Base-by-base conservation (phyloP, 306 rosid genomes). In the Citrullus mucosospermus region DNA sequence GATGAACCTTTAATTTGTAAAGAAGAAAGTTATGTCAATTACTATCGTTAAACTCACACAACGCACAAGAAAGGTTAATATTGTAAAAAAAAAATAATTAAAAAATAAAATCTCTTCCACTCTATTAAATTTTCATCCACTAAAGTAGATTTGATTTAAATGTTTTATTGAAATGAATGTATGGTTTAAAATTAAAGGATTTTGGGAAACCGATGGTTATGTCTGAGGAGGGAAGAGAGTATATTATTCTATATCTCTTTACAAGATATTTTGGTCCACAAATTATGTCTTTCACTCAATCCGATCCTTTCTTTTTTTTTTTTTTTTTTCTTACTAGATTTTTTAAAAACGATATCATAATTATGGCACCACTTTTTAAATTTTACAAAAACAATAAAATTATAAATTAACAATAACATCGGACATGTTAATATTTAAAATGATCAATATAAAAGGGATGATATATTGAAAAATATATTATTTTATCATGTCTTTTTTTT, bases 221-320 rank as follows among this genome's bases (percentile, higher is more conserved):
- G 44, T 72, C 17, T 39, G 18, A 15, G 8, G 22, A 50, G 77
- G 12, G 43, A 28, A 6, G 5, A 46, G 76, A 8, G 59, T 8
- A 6, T 51, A 51, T 51, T 14, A 51, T 71, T 71, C 77, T 22
- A 48, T 71, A 43, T 71, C 77, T 46, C 76, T 70, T 57, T 44
- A 7, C 38, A 20, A 70, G 57, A 71, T 71, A 71, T 71, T 71
- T 71, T 71, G 41, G 77, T 25, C 77, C 77, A 71, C 77, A 71
- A 48, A 71, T 20, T 11, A 34, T 36, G 54, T 2, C 25, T 50
- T 48, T 50, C 60, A 28, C 60, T 50, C 77, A 28, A 72, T 17
- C 9, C 17, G 6, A 14, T 71, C 6, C 25, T 15, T 13, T 14
- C 30, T 28, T 11, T 4, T 48, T 48, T 20, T 5, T 4, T n/a